Base-by-base conservation (phyloP, 2,329 filamentous ascomycete genomes). In the Botrytis elliptica region DNA sequence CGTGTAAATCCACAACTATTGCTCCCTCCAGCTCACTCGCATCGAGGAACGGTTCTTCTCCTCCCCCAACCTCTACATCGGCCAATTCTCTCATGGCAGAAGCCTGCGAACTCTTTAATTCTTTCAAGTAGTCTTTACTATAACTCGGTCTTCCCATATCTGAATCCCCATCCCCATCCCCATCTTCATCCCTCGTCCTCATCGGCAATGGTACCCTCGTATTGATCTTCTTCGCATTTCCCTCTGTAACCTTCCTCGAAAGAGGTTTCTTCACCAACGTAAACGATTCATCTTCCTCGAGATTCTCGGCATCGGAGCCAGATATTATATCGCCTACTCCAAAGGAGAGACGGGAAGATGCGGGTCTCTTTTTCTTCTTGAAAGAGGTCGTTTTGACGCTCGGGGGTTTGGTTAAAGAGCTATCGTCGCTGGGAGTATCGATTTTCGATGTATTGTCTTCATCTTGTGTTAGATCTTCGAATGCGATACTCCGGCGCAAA, bases 31-130 rank as follows among this genome's bases (percentile, higher is more conserved):
- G 84, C 76, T 91, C 90, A 0, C 86, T 87, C 0, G 85, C 83
- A 79, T 91, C 90, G 3, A 90, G 79, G 22, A 69, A 69, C 1
- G 66, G 66, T 59, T 69, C 6, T 86, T 85, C 83, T 89, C 89
- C 40, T 85, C 85, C 22, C 85, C 85, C 36, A 40, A 82, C 82
- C 46, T 84, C 83, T 12, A 85, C 83, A 40, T 83, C 81, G 12
- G 85, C 75, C 1, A 91, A 79, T 74, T 93, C 88, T 75, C 89
- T 91, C 0, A 94, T 95, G 0, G 93, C 95, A 38, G 91, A 93
- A 0, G 94, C 94, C 0, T 95, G 98, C 20, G 93, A 94, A 74
- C 90, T 92, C 76, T 94, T 93, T 22, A 99, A 86, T 81, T 97
- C 93, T 49, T 93, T 90, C 33, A 99, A 86, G 77, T 95, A 93